Evolutionary conservation across 2,329 filamentous ascomycete species (phyloP).

Genomic region (Talaromyces sp.): DNA sequence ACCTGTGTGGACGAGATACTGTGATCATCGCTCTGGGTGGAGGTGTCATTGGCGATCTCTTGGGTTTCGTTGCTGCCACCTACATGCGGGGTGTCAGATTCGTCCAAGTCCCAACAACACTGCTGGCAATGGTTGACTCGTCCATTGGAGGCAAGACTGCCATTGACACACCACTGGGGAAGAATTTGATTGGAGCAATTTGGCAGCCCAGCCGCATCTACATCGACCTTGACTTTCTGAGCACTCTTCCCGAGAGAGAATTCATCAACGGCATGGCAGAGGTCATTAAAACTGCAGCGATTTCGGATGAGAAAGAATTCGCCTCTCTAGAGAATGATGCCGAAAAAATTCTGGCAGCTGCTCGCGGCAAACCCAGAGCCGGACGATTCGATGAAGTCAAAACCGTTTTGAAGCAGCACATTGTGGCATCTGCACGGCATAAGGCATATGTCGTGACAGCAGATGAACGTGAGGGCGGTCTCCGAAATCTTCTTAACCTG

Average conservation of each 20-base stretch:
- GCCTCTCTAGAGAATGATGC: conserved; percentile 76
- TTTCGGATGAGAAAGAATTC: conserved; percentile 89
- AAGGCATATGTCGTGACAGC: conserved; percentile 93
- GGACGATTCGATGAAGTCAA: conserved; percentile 65
- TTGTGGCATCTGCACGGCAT: conserved; percentile 83
- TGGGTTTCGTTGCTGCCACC: conserved; percentile 93
- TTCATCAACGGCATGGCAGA: conserved; percentile 99
- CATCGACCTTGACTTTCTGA: conserved; percentile 86
- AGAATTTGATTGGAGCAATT: conserved; percentile 93
- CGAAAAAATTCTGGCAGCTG: conserved; percentile 64
- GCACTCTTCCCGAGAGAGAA: conserved; percentile 82
- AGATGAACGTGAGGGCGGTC: conserved; percentile 88
- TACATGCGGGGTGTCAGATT: conserved; percentile 98
- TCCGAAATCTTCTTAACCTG: conserved; percentile 94
- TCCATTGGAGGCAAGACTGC: conserved; percentile 98
- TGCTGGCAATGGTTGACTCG: conserved; percentile 96
- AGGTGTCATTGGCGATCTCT: conserved; percentile 96
- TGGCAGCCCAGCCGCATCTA: conserved; percentile 95
- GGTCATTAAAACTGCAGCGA: conserved; percentile 94
- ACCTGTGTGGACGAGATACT: conserved; percentile 84
- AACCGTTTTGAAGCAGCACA: conserved; percentile 67
- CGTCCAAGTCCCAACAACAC: conserved; percentile 91
- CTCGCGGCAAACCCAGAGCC: conserved; percentile 55
- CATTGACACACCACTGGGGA: conserved; percentile 91
- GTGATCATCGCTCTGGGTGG: conserved; percentile 92